Base-by-base conservation (phyloP, 2,329 filamentous ascomycete species). In the Calonectria multiphialidica region DNA sequence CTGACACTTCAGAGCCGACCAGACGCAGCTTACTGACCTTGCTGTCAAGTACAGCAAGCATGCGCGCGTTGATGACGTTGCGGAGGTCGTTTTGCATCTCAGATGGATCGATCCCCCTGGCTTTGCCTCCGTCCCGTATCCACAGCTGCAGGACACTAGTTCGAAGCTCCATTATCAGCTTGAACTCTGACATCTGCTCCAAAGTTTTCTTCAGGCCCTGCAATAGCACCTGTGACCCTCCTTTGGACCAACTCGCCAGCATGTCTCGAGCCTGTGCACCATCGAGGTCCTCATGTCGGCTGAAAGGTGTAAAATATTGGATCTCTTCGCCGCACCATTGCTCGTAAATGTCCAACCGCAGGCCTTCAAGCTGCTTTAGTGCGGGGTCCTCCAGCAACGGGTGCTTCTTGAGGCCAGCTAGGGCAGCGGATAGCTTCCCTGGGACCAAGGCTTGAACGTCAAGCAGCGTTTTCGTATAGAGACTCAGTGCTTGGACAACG, bases 301-400 rank as follows among this genome's bases (percentile, higher is more conserved):
- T 94, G 85, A 95, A 98, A 0, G 96, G 96, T 1, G 92, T 96
- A 80, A 97, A 98, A 75, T 93, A 93, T 57, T 90, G 91, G 49
- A 98, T 94, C 72, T 97, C 95, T 9, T 95, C 92, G 21, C 93
- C 90, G 74, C 97, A 94, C 94, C 95, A 98, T 23, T 89, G 89
- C 74, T 93, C 91, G 78, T 95, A 92, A 12, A 97, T 85, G 79
- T 98, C 95, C 30, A 98, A 85, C 42, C 94, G 90, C 15, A 98
- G 85, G 18, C 93, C 93, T 75, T 94, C 91, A 1, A 97, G 83
- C 1, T 86, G 84, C 66, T 89, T 88, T 21, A 98, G 86, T 1
- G 92, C 88, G 1, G 88, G 83, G 80, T 97, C 94, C n/a, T 91
- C 90, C 3, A 98, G 84, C 15, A 98, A 86, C 0, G 93, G 90